Conservation (phyloP, 2,329 filamentous ascomycete genomes). For the Pseudocercospora fuligena region DNA sequence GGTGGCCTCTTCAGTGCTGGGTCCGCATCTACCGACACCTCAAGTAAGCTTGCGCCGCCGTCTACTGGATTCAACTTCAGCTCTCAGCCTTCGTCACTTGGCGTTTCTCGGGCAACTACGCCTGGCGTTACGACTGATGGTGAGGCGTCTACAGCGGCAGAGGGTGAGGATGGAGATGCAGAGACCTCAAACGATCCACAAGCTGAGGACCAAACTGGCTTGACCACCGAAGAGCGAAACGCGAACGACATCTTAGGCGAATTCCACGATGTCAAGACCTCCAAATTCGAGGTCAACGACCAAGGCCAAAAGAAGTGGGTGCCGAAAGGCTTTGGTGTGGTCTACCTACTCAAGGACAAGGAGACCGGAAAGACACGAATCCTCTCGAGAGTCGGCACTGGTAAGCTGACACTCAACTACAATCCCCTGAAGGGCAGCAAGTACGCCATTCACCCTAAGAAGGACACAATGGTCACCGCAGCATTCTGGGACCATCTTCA, state of each 20-base stretch:
- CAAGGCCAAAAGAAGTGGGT: conserved; percentile 66
- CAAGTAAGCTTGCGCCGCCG: conserved; percentile 30
- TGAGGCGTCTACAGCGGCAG: conserved; percentile 36
- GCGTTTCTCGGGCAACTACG: conserved; percentile 51
- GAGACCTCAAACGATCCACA: conserved; percentile 43
- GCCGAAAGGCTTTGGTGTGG: conserved; percentile 70
- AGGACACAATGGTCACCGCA: conserved; percentile 24
- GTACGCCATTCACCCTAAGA: conserved; percentile 28
- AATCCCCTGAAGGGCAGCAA: conserved; percentile 24
- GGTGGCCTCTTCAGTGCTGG: conserved; percentile 13
- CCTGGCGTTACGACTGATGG: conserved; percentile 52
- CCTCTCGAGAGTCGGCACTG: conserved; percentile 63
- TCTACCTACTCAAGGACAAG: conserved; percentile 76
- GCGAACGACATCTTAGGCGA: conserved; percentile 74
- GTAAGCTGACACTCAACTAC: conserved; percentile 28
- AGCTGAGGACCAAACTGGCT: conserved; percentile 68
- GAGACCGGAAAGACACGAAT: conserved; percentile 69
- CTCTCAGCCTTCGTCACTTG: conserved; percentile 41
- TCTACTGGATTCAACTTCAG: conserved; percentile 48
- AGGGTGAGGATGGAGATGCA: conserved; percentile 38
- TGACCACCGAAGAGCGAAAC: conserved; percentile 64
- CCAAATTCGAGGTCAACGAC: conserved; percentile 61
- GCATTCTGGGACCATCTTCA: conserved; percentile 31
- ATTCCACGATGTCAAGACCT: conserved; percentile 67
- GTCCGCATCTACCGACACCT: conserved; percentile 25